Percentiles rank a stretch among this genome's conserved stretches.
These are phyloP conservation scores for Dendrobium nobile DNA, from an alignment of 106 monocot genomes.

Conservation along the genomic window DNA sequence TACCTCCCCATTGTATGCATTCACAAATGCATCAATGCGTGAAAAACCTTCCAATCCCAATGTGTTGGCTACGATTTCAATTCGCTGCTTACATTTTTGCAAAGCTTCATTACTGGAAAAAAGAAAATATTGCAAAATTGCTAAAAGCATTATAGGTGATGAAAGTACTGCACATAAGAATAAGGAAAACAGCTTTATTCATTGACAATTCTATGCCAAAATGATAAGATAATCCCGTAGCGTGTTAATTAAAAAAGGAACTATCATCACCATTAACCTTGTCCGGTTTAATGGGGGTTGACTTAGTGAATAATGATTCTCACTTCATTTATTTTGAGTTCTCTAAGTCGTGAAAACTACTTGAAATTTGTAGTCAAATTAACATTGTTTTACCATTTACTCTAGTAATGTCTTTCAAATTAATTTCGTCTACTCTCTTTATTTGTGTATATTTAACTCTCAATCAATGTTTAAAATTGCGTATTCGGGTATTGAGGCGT, in stretches of 20 bases:
- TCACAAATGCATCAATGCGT: conserved; percentile 86
- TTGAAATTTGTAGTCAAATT: no score
- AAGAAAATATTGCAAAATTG: background rate
- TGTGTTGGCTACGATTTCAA: conserved; percentile 67
- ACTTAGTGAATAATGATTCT: background rate
- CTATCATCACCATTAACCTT: background rate
- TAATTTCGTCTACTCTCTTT: background rate
- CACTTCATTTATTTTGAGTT: background rate
- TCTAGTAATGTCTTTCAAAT: background rate
- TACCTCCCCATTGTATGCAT: conserved; percentile 76
- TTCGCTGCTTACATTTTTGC: conserved; percentile 55
- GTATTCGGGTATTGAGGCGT: no score
- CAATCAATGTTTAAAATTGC: no score
- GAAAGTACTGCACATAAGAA: background rate
- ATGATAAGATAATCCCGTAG: background rate
- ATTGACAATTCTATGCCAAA: background rate
- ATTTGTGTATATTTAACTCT: no score
- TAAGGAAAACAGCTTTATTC: background rate
- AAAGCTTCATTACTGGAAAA: conserved; percentile 55
- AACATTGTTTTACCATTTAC: no score
- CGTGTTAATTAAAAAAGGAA: background rate
- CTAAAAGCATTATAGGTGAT: background rate
- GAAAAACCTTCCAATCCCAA: conserved; percentile 88
- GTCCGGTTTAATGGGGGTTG: background rate
- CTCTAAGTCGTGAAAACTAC: background rate